Percentiles rank a stretch among this genome's conserved stretches.
phyloP scores from a whole-genome alignment of 352 stramenopile species.

The Phytophthora sp. region DNA sequence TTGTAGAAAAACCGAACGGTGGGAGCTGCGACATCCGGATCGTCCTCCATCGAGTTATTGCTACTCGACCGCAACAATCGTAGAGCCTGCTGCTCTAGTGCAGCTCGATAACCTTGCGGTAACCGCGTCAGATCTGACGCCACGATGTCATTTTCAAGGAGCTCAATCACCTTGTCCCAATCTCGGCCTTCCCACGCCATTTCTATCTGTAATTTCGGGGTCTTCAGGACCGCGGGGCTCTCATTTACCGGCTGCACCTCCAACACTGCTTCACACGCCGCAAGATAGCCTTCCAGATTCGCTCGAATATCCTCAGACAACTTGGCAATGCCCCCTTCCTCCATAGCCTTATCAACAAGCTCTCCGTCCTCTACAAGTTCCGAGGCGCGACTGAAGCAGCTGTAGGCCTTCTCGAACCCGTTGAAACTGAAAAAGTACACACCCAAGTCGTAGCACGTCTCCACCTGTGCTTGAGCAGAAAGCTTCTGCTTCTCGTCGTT shows the following conservation, averaged over 20 bases:
- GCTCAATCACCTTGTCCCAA: conserved; percentile 56
- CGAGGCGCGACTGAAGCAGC: conserved; percentile 68
- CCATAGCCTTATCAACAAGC: conserved; percentile 21
- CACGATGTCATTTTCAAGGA: conserved; percentile 54
- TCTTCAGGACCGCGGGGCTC: conserved; percentile 40
- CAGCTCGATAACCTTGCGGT: conserved; percentile 41
- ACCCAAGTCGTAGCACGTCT: conserved; percentile 72
- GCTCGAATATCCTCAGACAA: conserved; percentile 35
- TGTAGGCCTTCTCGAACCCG: conserved; percentile 76
- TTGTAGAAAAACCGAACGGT: conserved; percentile 61
- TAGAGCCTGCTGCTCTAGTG: conserved; percentile 59
- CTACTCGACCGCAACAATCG: conserved; percentile 45
- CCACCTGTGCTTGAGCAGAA: conserved; percentile 49
- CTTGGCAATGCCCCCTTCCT: conserved; percentile 19
- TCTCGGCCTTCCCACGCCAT: conserved; percentile 55
- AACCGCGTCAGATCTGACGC: conserved; percentile 43
- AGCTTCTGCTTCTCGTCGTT: conserved; percentile 57
- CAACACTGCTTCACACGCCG: conserved; percentile 71
- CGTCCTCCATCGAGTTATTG: conserved; percentile 29
- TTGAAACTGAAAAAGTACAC: conserved; percentile 84
- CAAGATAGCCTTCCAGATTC: conserved; percentile 71
- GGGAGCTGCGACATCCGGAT: conserved; percentile 27
- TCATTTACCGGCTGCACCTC: conserved; percentile 50
- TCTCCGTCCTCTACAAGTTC: conserved; percentile 60
- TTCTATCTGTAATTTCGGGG: conserved; percentile 46